Percentiles rank a stretch among this genome's conserved stretches.
These are phyloP conservation scores for Calonectria pauciramosa DNA, from an alignment of 2,329 filamentous ascomycete genomes.

Conservation along the genomic window DNA sequence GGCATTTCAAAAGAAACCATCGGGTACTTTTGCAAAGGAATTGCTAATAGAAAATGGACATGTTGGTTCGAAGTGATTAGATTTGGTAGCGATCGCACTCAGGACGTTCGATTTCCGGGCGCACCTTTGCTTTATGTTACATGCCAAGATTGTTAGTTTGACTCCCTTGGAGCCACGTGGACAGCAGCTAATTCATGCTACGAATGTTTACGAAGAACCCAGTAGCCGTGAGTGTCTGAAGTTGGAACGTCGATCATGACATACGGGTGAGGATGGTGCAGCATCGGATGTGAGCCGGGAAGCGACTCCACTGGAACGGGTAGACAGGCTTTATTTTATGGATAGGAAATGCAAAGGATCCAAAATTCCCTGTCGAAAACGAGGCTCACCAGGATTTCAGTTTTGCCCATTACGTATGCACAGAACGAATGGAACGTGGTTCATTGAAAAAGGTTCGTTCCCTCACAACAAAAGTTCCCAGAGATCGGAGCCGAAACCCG, in stretches of 20 bases:
- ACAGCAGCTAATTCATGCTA: not conserved
- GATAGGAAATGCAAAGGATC: not conserved
- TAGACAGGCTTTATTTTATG: conserved; percentile 2
- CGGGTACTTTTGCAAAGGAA: not conserved
- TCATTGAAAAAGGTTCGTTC: conserved; percentile 9
- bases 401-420: conserved; percentile 20
- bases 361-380: conserved; percentile 22
- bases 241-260: not conserved
- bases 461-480: conserved; percentile 27
- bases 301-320: not conserved
- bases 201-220: not conserved
- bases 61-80: not conserved
- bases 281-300: not conserved
- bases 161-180: not conserved
- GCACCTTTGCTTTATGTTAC: not conserved
- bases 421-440: conserved; percentile 12
- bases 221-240: not conserved
- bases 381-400: conserved; percentile 15
- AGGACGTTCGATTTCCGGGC: not conserved
- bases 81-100: not conserved
- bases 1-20: not conserved
- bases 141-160: not conserved
- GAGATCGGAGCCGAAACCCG: conserved; percentile 14
- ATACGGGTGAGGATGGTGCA: not conserved
- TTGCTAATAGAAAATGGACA: not conserved